A percentile compares a stretch with the other conserved stretches of the same genome.
Evolutionary conservation across 305 asterid species (phyloP).

Genomic region (Nicotiana rustica): DNA sequence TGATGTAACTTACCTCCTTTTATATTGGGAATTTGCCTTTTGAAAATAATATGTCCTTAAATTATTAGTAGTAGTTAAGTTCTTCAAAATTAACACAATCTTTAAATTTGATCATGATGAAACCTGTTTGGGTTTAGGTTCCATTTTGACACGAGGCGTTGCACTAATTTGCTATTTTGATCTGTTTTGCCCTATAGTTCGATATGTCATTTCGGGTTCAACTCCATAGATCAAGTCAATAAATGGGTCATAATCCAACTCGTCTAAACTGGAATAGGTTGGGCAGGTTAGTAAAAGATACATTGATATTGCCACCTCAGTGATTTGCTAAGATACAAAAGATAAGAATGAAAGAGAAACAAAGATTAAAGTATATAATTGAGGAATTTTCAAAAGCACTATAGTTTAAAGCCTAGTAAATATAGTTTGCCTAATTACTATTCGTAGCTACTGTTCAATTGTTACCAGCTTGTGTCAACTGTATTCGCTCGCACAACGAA

Average conservation of each 20-base stretch:
- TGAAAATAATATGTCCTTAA: too few species aligned
- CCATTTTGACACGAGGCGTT: not conserved
- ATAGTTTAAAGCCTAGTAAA: too few species aligned
- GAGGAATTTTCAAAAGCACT: too few species aligned
- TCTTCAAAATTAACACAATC: not conserved
- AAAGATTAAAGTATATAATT: not conserved
- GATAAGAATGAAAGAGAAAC: not conserved
- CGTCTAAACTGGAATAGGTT: not conserved
- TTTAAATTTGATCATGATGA: not conserved
- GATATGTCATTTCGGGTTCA: not conserved
- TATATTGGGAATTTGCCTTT: too few species aligned
- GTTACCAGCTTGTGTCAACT: too few species aligned
- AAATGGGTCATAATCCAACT: not conserved
- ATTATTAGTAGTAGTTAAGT: not conserved
- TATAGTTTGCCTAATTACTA: too few species aligned
- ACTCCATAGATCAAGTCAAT: not conserved
- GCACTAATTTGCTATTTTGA: not conserved
- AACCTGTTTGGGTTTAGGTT: not conserved
- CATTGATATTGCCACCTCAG: not conserved
- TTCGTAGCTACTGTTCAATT: too few species aligned
- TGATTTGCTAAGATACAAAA: too few species aligned
- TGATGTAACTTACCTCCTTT: too few species aligned
- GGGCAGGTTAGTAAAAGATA: not conserved
- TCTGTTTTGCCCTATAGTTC: not conserved
- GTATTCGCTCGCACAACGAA: too few species aligned